phyloP scores from a whole-genome alignment of 768 basidiomycete species.

The Lentinula sp. region DNA sequence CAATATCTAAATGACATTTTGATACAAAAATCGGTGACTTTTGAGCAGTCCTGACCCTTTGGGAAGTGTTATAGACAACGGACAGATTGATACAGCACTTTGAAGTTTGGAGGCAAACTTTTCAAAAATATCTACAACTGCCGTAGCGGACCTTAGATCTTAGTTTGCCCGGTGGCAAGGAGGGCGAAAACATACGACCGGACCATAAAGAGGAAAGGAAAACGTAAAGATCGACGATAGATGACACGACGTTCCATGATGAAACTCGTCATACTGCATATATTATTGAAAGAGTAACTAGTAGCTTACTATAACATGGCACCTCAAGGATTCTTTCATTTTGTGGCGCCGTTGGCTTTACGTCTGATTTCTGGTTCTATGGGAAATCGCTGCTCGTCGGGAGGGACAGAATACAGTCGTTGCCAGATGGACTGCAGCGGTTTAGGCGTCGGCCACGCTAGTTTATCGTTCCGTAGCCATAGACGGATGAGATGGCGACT shows the following conservation, averaged over 20 bases:
- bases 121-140: neutral
- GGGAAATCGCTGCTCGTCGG: slow-evolving; percentile 39
- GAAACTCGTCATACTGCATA: neutral
- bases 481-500: slow-evolving; percentile 32
- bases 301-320: no score
- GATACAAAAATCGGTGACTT: neutral
- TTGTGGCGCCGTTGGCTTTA: slow-evolving; percentile 25
- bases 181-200: neutral
- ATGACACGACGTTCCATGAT: neutral
- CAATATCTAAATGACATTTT: neutral
- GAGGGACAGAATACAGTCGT: slow-evolving; percentile 29
- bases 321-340: slow-evolving; percentile 8
- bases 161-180: neutral
- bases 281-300: neutral
- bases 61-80: neutral
- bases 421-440: slow-evolving; percentile 31
- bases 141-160: neutral
- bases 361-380: slow-evolving; percentile 38
- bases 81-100: neutral
- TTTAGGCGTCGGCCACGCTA: slow-evolving; percentile 39
- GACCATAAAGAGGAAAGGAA: neutral
- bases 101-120: neutral
- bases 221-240: neutral
- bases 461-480: slow-evolving; percentile 40
- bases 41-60: neutral